Base-by-base conservation (phyloP, 768 basidiomycete species). In the Rhodotorula graminis region DNA sequence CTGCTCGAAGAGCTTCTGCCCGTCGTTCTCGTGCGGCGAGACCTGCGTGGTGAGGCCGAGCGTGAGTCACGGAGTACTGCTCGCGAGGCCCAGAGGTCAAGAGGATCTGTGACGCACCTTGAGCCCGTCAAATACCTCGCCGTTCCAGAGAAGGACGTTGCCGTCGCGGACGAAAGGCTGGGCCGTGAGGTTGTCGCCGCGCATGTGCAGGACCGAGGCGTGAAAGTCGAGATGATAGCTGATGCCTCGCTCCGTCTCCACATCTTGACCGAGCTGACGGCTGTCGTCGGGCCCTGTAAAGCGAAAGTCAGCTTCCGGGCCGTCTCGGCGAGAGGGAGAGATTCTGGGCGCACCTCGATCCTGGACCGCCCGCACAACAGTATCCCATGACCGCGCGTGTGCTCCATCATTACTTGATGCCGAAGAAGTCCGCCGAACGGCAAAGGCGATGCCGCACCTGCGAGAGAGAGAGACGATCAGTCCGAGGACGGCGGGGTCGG, bases 161-260 rank as follows among this genome's bases (percentile, higher is more conserved):
- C 92, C 92, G 78, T 82, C 83, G 47, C 80, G 74, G 23, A 81
- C 77, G 78, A 92, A 90, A 40, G 92, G 92, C 79, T 94, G 92
- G 5, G 84, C 80, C 25, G 91, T 80, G 1, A 83, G 83, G 18
- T 67, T 55, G 18, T 81, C 76, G 2, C 92, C 92, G 71, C 92
- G 84, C 62, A 94, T 81, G 66, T 86, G 85, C 64, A 94, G 84
- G 78, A 92, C 90, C 0, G 91, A 91, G 2, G 87, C 87, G 78
- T 87, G 90, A 70, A 91, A 88, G 59, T 61, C 60, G 31, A 77
- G 46, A 47, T 70, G 56, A 56, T 53, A 61, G 7, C 60, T 19
- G 33, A 11, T 15, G 6, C 10, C 29, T 61, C 42, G 29, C 33
- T 14, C 16, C 49, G 7, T 3, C 37, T 7, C 2, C 15, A 65